These are phyloP conservation scores for Solanum pennellii DNA, from an alignment of 257 asterid species.

Conservation along the genomic window DNA sequence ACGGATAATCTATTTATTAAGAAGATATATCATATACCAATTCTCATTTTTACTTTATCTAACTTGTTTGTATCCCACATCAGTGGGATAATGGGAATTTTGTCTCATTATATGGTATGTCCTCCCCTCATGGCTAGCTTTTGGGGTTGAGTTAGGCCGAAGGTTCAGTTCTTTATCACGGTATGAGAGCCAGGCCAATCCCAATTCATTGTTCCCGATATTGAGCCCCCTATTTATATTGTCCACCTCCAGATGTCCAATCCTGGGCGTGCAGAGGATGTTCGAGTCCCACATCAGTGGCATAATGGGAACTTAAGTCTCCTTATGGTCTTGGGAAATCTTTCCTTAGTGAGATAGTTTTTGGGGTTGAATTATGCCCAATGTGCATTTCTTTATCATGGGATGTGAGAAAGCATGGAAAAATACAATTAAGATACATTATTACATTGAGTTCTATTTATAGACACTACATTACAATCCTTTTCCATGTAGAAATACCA, in stretches of 20 bases:
- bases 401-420: neutral
- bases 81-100: neutral
- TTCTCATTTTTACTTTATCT: neutral
- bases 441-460: neutral
- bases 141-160: neutral
- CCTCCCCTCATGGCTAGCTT: neutral
- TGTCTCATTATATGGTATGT: neutral
- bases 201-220: neutral
- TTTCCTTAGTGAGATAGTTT: neutral
- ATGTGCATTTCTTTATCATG: neutral
- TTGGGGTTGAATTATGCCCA: neutral
- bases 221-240: neutral
- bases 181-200: neutral
- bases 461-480: neutral
- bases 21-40: neutral
- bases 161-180: neutral
- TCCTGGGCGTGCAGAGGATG: neutral
- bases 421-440: neutral
- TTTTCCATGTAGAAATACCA: neutral
- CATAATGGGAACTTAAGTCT: neutral
- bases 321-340: neutral
- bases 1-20: neutral
- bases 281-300: neutral
- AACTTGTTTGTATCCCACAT: neutral
- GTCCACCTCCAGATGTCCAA: neutral